Conservation (phyloP, 495 filamentous ascomycete species). For the Parathielavia hyrcaniae region DNA sequence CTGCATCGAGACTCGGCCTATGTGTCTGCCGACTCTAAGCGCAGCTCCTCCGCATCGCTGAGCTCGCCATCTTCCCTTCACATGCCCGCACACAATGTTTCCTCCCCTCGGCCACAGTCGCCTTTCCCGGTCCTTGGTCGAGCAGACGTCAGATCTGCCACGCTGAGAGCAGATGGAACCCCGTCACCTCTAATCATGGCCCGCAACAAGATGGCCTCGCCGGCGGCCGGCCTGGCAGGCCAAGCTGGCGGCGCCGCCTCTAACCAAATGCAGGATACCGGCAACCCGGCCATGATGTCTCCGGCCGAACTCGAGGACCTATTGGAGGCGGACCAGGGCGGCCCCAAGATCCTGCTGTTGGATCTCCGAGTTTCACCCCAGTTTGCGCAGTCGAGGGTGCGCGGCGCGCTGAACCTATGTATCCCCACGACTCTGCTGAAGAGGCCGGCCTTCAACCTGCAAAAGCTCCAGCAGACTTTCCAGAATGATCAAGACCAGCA, state of each 20-base stretch:
- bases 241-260: conserved; percentile 32
- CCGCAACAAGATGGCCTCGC: conserved; percentile 29
- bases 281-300: conserved; percentile 53
- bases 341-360: conserved; percentile 61
- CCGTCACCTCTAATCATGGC: conserved; percentile 48
- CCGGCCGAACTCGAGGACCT: conserved; percentile 60
- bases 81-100: conserved; percentile 27
- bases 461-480: conserved; percentile 84
- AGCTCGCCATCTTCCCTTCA: conserved; percentile 33
- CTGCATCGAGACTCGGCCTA: conserved; percentile 41
- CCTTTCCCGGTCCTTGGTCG: conserved; percentile 31
- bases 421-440: conserved; percentile 94
- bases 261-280: conserved; percentile 40
- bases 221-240: conserved; percentile 16
- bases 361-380: conserved; percentile 85
- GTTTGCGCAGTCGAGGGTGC: conserved; percentile 66
- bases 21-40: conserved; percentile 43
- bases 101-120: conserved; percentile 28
- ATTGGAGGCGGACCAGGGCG: conserved; percentile 46
- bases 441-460: conserved; percentile 81
- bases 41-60: conserved; percentile 41
- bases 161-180: conserved; percentile 44
- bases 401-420: conserved; percentile 80
- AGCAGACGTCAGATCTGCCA: conserved; percentile 24
- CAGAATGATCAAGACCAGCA: conserved; percentile 63